Conservation (phyloP, 208 protist species). For the Trypanosoma melophagium region DNA sequence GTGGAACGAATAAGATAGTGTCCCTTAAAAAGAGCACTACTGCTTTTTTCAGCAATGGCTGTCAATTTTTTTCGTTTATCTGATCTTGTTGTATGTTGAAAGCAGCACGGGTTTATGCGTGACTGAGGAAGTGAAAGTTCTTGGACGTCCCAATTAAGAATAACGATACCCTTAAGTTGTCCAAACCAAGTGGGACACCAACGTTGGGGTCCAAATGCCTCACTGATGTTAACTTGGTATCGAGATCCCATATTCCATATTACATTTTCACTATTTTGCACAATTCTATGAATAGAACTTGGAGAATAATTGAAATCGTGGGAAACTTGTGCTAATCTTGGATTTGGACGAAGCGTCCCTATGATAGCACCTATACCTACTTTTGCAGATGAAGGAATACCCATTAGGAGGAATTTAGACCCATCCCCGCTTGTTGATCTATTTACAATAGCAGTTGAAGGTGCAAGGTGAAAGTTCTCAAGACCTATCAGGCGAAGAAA, state of each 20-base stretch:
- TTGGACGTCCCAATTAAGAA: constrained; percentile 60
- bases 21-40: constrained; percentile 35
- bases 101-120: not conserved
- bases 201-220: constrained; percentile 28
- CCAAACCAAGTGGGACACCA: constrained; percentile 49
- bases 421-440: not conserved
- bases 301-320: constrained; percentile 19
- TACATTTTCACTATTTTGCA: constrained; percentile 47
- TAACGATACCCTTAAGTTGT: constrained; percentile 45
- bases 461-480: constrained; percentile 53
- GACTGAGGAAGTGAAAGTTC: constrained; percentile 21
- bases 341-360: constrained; percentile 67
- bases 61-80: not conserved
- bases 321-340: constrained; percentile 27
- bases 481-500: constrained; percentile 47
- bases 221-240: constrained; percentile 38
- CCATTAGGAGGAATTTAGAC: constrained; percentile 24
- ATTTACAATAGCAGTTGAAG: constrained; percentile 26
- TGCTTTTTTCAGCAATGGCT: constrained; percentile 19
- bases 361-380: constrained; percentile 65
- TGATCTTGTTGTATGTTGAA: constrained; percentile 8
- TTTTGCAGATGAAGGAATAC: constrained; percentile 41
- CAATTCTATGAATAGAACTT: constrained; percentile 18
- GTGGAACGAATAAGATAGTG: constrained; percentile 47
- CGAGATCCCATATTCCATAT: constrained; percentile 58